Evolutionary conservation across 495 filamentous ascomycete genomes (phyloP), one percentile per base, ranked within the genome.

Genomic region (Amphirosellinia nigrospora): DNA sequence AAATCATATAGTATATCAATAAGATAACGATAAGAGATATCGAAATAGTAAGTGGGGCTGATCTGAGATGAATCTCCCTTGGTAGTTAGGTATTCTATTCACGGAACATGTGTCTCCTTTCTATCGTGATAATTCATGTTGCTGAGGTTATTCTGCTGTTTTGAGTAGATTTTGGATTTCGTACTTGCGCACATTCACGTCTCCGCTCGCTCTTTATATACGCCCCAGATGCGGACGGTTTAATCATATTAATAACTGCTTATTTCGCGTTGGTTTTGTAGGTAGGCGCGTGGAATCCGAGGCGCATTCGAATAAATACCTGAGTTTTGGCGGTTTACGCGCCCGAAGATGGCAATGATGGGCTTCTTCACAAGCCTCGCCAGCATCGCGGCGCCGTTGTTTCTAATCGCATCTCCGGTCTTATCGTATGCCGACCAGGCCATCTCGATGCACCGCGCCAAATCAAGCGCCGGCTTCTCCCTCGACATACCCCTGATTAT

Each of bases 401-500:
- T 88, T 79, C 86, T 97, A 68, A 86, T 97, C 70, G 85, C 91
- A 39, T 96, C 93, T 23, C 94, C 94, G 30, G 80, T 97, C 39
- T 90, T 94, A 23, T 94, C 92, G 70, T 97, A 97, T 81, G 87
- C 89, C 68, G 94, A 97, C 82, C 94, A 99, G 82, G 97, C 96
- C 72, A 86, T 92, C 70, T 92, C 90, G 76, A 98, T 99, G 81
- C 88, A 97, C 78, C 87, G 89, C 71, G 86, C 80, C 38, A 91
- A 90, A 76, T 93, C 89, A 38, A 97, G 94, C 53, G 92, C 91
- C 23, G 96, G 96, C 43, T 99, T 99, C 83, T 87, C 85, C 15
- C 79, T 90, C 45, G 92, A 99, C 77, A 99, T 97, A 55, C 96
- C 96, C 6, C 79, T 98, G 70, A 99, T 99, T 72, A 99, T 99